Base-by-base conservation (phyloP, 208 protist species). In the Leishmania tropica region DNA sequence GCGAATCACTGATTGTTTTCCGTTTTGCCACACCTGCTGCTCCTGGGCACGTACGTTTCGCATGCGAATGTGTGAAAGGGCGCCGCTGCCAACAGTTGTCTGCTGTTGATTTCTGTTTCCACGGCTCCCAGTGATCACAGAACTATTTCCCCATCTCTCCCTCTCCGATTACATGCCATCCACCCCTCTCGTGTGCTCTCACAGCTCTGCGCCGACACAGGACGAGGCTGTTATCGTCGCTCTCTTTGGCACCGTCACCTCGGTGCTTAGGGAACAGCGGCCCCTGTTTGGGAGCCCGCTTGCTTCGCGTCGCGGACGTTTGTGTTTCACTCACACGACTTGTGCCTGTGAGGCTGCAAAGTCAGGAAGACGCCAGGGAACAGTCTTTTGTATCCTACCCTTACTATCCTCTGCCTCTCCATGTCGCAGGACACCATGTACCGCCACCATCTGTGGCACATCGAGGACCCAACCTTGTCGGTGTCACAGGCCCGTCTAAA, bases 351-450 rank as follows among this genome's bases (percentile, higher is more conserved):
- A 56, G 53, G 53, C 21, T 7, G 58, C 7, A 31, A 24, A 28
- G 8, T 64, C 58, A 64, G 58, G 3, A 31, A 3, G 58, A 31
- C 28, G 28, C 58, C 58, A 24, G 60, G n/a, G 28, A 67, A 31
- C 24, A 72, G 6, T 31, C 28, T 48, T 35, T 73, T 76, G 24
- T 78, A 21, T 51, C 7, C 54, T 10, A 53, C 40, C 68, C 51
- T 11, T 21, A 2, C n/a, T 0, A 17, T 60, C 15, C 21, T 28
- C 28, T 13, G n/a, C 48, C 45, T 54, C 72, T 7, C 37, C n/a
- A 92, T 95, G 81, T 96, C 93, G 19, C 77, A 78, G 47, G 93
- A 96, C 54, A 92, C 88, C 2, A 85, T 87, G 53, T 96, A 96
- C 70, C 78, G 84, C 1, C 90, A 95, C 83, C 84, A 80, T 2